Conservation (phyloP, 345 rosid genomes). For the Syzygium grande region DNA sequence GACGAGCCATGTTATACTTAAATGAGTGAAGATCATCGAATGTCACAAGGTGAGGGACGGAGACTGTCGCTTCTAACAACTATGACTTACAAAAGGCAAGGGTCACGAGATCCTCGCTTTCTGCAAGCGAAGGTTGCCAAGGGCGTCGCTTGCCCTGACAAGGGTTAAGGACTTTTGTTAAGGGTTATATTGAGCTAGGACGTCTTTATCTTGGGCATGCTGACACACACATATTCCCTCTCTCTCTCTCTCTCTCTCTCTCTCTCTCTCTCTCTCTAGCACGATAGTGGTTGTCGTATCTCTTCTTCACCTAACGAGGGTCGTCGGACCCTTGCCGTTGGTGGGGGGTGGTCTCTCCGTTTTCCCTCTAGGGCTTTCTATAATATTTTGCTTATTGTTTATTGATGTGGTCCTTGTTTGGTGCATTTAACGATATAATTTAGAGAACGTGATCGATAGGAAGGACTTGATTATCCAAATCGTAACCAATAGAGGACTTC, state of each 20-base stretch:
- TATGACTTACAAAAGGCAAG: neutral
- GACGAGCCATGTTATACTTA: no score
- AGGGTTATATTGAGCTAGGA: neutral
- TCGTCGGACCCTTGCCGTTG: neutral
- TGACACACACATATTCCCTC: neutral
- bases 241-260: no score
- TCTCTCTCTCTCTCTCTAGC: neutral
- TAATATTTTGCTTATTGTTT: neutral
- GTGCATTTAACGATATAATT: neutral
- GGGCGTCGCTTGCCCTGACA: neutral
- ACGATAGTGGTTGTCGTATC: neutral
- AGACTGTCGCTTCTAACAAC: neutral
- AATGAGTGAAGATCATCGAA: no score
- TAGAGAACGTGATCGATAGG: no score
- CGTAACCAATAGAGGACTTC: no score
- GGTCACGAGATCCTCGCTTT: neutral
- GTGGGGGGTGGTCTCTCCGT: neutral
- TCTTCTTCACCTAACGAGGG: neutral
- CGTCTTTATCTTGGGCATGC: neutral
- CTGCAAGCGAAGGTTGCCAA: neutral
- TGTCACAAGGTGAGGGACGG: neutral
- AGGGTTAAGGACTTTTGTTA: neutral
- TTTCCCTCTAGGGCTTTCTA: neutral
- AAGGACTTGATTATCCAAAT: no score
- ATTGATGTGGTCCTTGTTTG: neutral